These are phyloP conservation scores for Pelargonium nanum DNA, from an alignment of 345 rosid species.

Conservation along the genomic window DNA sequence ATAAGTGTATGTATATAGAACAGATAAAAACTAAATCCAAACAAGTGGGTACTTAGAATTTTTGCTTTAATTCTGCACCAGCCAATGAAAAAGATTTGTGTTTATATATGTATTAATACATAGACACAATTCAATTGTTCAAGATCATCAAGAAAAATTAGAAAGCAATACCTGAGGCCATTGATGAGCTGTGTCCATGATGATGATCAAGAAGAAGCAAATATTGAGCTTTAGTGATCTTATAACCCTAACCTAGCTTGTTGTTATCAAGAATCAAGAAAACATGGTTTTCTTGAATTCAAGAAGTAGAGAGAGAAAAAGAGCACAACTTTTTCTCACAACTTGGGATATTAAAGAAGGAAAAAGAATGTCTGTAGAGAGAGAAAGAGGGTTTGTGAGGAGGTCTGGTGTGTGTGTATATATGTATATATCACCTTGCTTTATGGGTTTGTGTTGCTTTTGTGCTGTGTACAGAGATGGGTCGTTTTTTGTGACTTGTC, in stretches of 20 bases:
- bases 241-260: no score
- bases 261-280: constrained; percentile 8
- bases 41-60: constrained; percentile 24
- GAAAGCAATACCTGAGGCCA: no score
- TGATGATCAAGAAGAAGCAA: constrained; percentile 5
- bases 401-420: not conserved
- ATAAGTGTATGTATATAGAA: constrained; percentile 11
- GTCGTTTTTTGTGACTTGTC: not conserved
- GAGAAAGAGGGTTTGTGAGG: not conserved
- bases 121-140: not conserved
- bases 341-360: constrained; percentile 23
- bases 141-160: no score
- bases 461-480: not conserved
- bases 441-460: no score
- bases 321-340: constrained; percentile 10
- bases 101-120: no score
- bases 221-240: no score
- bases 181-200: no score
- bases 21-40: constrained; percentile 28
- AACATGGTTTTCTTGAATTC: not conserved
- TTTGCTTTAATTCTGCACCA: constrained; percentile 17
- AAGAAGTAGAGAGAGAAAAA: constrained; percentile 16
- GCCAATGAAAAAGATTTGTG: constrained; percentile 14
- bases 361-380: constrained; percentile 25
- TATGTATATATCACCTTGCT: not conserved